Conservation (phyloP, 1,284 basidiomycete species). For the Marasmius sp. region DNA sequence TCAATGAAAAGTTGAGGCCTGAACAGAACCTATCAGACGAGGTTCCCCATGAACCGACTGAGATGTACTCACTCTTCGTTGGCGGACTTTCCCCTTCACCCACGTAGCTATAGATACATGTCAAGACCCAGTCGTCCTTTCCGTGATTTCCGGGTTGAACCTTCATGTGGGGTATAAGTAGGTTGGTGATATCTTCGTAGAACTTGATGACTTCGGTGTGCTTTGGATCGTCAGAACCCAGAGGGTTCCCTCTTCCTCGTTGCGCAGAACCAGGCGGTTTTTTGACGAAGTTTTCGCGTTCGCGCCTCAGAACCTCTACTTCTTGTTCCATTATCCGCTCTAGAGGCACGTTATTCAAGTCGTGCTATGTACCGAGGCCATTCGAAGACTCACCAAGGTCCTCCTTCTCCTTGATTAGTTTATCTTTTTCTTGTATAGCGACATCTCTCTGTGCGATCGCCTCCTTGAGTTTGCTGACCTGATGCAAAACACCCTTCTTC, state of each 20-base stretch:
- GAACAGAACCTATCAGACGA: constrained; percentile 1
- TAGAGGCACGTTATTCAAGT: constrained; percentile 18
- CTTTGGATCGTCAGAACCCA: constrained; percentile 49
- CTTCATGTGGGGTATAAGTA: constrained; percentile 52
- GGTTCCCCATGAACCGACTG: not conserved
- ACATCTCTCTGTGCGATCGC: constrained; percentile 43
- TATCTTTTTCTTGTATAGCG: constrained; percentile 44
- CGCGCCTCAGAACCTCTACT: constrained; percentile 46
- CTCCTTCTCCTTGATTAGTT: constrained; percentile 44
- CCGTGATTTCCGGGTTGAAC: constrained; percentile 32
- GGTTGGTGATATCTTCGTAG: constrained; percentile 63
- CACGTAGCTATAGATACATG: constrained; percentile 52
- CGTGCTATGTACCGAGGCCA: not conserved
- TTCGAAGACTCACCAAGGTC: constrained; percentile 40
- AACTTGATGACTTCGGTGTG: constrained; percentile 49
- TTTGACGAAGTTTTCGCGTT: constrained; percentile 48
- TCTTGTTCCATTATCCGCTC: constrained; percentile 52
- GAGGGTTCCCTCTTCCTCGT: constrained; percentile 29
- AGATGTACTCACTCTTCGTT: constrained; percentile 33
- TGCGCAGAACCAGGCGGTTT: constrained; percentile 29
- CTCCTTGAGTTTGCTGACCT: constrained; percentile 46
- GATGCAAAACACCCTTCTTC: constrained; percentile 50
- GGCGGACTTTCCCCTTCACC: constrained; percentile 31
- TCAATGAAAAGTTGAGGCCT: constrained; percentile 64
- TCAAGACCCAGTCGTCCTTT: constrained; percentile 46